phyloP scores from a whole-genome alignment of 192 early-diverging fungal species.

The Dissophora ornata region DNA sequence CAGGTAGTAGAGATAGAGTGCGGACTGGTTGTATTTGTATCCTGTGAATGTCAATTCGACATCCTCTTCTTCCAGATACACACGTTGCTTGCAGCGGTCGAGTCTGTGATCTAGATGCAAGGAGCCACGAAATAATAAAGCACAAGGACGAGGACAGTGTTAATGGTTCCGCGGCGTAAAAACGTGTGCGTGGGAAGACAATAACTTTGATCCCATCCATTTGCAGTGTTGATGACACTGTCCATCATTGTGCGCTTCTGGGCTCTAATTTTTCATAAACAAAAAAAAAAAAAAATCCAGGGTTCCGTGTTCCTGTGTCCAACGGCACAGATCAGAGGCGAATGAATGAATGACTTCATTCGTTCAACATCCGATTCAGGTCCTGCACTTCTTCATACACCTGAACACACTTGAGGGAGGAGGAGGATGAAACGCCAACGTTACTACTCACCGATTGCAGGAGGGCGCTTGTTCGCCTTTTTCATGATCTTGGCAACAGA shows the following conservation, averaged over 20 bases:
- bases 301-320: too few species aligned
- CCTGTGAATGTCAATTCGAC: slow-evolving; percentile 73
- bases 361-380: too few species aligned
- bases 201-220: too few species aligned
- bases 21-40: slow-evolving; percentile 62
- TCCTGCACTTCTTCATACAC: too few species aligned
- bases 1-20: slow-evolving; percentile 70
- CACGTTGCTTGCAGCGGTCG: slow-evolving; percentile 43
- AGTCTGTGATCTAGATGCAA: slow-evolving; percentile 33
- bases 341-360: not conserved
- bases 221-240: not conserved
- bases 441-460: slow-evolving; percentile 22
- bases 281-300: too few species aligned
- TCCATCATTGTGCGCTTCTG: slow-evolving; percentile 1
- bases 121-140: too few species aligned
- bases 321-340: too few species aligned
- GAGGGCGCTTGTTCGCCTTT: slow-evolving; percentile 24
- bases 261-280: slow-evolving; percentile 2
- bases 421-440: not conserved
- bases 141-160: not conserved
- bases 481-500: slow-evolving; percentile 10
- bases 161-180: not conserved
- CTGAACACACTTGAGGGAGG: not conserved
- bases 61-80: slow-evolving; percentile 80
- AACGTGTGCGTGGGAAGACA: not conserved